Evolutionary conservation across 176 grass and related monocot genomes (phyloP).

Genomic region (Rhynchospora tenuis): DNA sequence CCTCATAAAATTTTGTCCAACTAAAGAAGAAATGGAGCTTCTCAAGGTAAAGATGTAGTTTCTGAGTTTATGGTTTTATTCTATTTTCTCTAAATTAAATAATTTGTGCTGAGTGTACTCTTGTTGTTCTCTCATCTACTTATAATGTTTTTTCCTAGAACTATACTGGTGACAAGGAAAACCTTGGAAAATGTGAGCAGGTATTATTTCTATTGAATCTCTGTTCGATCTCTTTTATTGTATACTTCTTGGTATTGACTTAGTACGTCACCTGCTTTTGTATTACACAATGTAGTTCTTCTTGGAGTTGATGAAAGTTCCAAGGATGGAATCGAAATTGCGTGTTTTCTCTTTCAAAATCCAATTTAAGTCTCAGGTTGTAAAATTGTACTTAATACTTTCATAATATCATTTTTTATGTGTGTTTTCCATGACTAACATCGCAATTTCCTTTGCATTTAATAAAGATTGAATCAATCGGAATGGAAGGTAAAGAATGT

Average conservation of each 20-base stretch:
- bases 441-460: not conserved
- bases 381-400: conserved; percentile 7
- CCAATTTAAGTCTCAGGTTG: conserved; percentile 78
- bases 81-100: conserved; percentile 15
- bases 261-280: conserved; percentile 18
- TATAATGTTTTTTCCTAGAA: conserved; percentile 39
- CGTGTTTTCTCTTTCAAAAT: conserved; percentile 98
- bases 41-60: conserved; percentile 59
- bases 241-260: conserved; percentile 11
- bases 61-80: conserved; percentile 17
- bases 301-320: conserved; percentile 98
- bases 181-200: conserved; percentile 94
- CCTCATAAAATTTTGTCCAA: conserved; percentile 96
- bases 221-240: conserved; percentile 9
- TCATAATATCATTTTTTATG: not conserved
- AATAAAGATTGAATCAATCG: not conserved
- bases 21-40: conserved; percentile 99
- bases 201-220: conserved; percentile 37
- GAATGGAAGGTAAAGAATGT: not conserved
- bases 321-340: conserved; percentile 92
- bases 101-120: conserved; percentile 12
- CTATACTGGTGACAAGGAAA: conserved; percentile 67
- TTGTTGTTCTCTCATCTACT: conserved; percentile 1
- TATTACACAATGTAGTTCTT: conserved; percentile 69
- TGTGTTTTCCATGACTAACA: not conserved